These are phyloP conservation scores for Suillus cothurnatus DNA, from an alignment of 768 basidiomycete species.

Conservation along the genomic window DNA sequence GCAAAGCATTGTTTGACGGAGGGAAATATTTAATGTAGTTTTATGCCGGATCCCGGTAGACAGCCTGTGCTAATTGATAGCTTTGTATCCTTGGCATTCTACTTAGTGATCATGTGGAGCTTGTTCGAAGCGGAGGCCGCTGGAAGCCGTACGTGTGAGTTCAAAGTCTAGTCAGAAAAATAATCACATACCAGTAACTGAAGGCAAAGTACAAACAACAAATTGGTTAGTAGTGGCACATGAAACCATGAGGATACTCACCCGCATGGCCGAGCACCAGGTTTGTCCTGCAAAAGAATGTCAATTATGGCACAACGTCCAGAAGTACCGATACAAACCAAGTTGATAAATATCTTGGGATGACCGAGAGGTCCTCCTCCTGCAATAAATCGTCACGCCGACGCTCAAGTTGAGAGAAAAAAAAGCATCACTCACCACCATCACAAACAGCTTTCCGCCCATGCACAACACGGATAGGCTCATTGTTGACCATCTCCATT, in stretches of 20 bases:
- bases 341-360: constrained; percentile 94
- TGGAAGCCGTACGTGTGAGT: constrained; percentile 31
- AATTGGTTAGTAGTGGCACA: neutral
- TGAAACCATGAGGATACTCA: constrained; percentile 43
- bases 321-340: constrained; percentile 54
- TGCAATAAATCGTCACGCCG: constrained; percentile 33
- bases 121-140: constrained; percentile 90
- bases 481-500: constrained; percentile 85
- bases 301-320: constrained; percentile 7
- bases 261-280: constrained; percentile 88
- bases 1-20: neutral
- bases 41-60: neutral
- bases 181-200: constrained; percentile 50
- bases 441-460: constrained; percentile 91
- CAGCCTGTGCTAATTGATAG: neutral
- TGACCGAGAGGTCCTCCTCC: constrained; percentile 95
- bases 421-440: constrained; percentile 68
- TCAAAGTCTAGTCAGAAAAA: neutral
- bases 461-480: constrained; percentile 81
- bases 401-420: constrained; percentile 6
- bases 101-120: constrained; percentile 56
- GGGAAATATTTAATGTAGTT: neutral
- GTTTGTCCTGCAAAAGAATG: constrained; percentile 66
- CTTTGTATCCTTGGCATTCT: neutral
- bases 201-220: constrained; percentile 11